These are phyloP conservation scores for Primulina tabacum DNA, from an alignment of 257 asterid genomes.

Conservation along the genomic window DNA sequence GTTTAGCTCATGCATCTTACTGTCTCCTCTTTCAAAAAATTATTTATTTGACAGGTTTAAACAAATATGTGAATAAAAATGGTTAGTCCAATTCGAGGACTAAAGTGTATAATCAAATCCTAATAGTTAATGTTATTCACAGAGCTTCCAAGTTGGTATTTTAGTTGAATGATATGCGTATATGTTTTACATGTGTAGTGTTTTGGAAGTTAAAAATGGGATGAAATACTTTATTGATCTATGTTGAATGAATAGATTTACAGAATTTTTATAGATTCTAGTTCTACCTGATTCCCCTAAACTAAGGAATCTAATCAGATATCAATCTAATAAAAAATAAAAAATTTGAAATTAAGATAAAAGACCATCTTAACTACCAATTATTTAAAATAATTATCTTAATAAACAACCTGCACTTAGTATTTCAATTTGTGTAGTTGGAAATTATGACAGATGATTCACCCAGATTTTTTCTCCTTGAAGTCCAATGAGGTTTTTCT, in stretches of 20 bases:
- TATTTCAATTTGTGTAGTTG: background rate
- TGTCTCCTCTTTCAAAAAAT: background rate
- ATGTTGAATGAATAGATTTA: background rate
- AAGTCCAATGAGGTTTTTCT: conserved; percentile 16
- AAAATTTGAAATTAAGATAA: background rate
- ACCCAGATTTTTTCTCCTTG: conserved; percentile 4
- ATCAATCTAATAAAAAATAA: background rate
- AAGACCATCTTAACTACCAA: background rate
- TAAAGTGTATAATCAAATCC: background rate
- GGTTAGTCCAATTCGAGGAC: background rate
- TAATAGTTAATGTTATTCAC: background rate
- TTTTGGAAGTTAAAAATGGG: background rate
- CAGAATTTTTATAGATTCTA: background rate
- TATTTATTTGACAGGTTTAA: background rate
- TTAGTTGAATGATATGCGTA: background rate
- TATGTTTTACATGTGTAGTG: background rate
- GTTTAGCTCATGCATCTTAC: background rate
- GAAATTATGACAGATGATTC: background rate
- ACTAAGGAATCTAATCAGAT: too few relatives aligned
- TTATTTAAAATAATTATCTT: background rate
- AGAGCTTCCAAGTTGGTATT: background rate
- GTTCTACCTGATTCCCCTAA: background rate
- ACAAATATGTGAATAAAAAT: too few relatives aligned
- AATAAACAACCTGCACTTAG: background rate
- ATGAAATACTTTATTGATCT: background rate